Evolutionary conservation across 495 filamentous ascomycete genomes (phyloP).

Genomic region (Aspergillus conjunctus): DNA sequence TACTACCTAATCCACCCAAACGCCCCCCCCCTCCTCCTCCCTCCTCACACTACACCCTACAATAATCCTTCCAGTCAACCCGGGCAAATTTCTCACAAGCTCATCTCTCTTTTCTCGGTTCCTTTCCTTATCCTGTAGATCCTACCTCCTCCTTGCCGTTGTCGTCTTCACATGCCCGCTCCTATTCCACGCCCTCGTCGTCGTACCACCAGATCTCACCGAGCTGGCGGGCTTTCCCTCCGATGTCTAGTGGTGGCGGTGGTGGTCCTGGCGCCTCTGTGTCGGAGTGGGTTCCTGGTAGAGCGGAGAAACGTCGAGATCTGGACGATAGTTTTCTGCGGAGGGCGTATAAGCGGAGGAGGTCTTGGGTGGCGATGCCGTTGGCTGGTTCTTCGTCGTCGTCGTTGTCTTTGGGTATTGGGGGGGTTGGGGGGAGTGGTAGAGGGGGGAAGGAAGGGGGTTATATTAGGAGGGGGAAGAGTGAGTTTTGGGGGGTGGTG

Average conservation of each 20-base stretch:
- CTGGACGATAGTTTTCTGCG: conserved; percentile 22
- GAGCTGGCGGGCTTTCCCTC: not conserved
- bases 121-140: not conserved
- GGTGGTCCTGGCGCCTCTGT: not conserved
- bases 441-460: too few species aligned
- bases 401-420: not conserved
- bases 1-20: too few species aligned
- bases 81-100: not conserved
- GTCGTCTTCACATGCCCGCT: not conserved
- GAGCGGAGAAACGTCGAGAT: not conserved
- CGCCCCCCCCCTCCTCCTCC: too few species aligned
- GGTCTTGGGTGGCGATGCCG: conserved; percentile 9
- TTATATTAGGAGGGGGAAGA: too few species aligned
- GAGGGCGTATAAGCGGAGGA: conserved; percentile 16
- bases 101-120: not conserved
- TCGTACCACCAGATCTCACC: not conserved
- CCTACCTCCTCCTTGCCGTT: not conserved
- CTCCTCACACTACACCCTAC: too few species aligned
- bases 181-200: not conserved
- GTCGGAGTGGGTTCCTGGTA: not conserved
- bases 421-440: not conserved
- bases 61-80: too few species aligned
- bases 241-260: too few species aligned
- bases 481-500: not conserved
- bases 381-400: not conserved